Evolutionary conservation across 495 filamentous ascomycete genomes (phyloP).

Genomic region (Acidiella bohemica): DNA sequence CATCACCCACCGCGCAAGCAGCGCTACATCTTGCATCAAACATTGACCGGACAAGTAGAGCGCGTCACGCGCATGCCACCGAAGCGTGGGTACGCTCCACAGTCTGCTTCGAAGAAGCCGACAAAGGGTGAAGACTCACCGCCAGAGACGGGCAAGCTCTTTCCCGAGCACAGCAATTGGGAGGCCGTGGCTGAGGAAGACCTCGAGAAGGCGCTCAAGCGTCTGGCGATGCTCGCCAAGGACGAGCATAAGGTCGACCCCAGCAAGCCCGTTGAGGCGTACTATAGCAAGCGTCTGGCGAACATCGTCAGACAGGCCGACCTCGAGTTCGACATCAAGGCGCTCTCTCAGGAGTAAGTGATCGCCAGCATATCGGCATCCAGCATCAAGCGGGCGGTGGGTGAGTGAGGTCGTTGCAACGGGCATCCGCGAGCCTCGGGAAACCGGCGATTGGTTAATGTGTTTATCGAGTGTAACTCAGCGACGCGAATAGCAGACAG

Average conservation of each 20-base stretch:
- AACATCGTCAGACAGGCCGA: conserved; percentile 5
- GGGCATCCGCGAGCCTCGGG: too few species aligned
- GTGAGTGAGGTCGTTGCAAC: too few species aligned
- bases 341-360: too few species aligned
- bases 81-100: too few species aligned
- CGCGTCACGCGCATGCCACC: background rate
- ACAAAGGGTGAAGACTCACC: background rate
- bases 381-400: too few species aligned
- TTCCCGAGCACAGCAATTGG: conserved; percentile 17
- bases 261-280: conserved; percentile 7
- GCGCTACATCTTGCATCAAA: background rate
- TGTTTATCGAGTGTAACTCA: too few species aligned
- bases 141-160: background rate
- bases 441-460: too few species aligned
- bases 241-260: conserved; percentile 15
- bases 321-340: conserved; percentile 7
- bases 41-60: background rate
- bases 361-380: too few species aligned
- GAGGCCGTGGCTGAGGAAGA: conserved; percentile 15
- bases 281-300: conserved; percentile 13
- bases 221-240: conserved; percentile 17
- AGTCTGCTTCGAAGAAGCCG: background rate
- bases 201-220: conserved; percentile 9
- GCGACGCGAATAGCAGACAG: too few species aligned
- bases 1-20: background rate